Percentiles rank a stretch among this genome's conserved stretches.
Conservation (phyloP, 441 rosid genomes). For the Populus hybrid region DNA sequence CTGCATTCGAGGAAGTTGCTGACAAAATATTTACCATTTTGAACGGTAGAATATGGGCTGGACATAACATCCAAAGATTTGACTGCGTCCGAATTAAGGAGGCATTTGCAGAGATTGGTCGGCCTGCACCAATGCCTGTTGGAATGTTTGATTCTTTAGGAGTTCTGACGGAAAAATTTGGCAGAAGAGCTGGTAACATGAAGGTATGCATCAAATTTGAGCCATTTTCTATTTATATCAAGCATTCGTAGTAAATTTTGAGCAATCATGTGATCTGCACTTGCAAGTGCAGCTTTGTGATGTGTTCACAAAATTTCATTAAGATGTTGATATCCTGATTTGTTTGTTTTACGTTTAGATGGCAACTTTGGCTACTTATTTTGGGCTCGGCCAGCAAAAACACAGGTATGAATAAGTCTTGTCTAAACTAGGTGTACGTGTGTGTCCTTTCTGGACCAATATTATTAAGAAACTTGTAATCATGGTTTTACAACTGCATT, state of each 20-base stretch:
- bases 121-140: conserved; percentile 57
- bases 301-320: neutral
- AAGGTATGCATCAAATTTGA: conserved; percentile 45
- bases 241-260: neutral
- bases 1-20: conserved; percentile 62
- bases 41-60: conserved; percentile 91
- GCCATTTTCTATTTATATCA: neutral
- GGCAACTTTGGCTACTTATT: conserved; percentile 86
- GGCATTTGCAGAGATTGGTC: conserved; percentile 67
- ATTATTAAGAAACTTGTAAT: neutral
- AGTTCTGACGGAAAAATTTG: conserved; percentile 64
- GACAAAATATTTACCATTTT: conserved; percentile 58
- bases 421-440: neutral
- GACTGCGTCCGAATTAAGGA: conserved; percentile 84
- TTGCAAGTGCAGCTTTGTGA: neutral
- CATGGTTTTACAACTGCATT: neutral
- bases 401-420: conserved; percentile 49
- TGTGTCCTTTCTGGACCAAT: neutral
- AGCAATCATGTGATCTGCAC: neutral
- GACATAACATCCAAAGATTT: conserved; percentile 83
- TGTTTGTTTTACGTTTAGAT: conserved; percentile 37
- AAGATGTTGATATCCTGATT: neutral
- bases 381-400: conserved; percentile 85
- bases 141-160: conserved; percentile 85
- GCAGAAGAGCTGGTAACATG: conserved; percentile 91